Conservation (phyloP, 2,329 filamentous ascomycete genomes). For the Cadophora sp. region DNA sequence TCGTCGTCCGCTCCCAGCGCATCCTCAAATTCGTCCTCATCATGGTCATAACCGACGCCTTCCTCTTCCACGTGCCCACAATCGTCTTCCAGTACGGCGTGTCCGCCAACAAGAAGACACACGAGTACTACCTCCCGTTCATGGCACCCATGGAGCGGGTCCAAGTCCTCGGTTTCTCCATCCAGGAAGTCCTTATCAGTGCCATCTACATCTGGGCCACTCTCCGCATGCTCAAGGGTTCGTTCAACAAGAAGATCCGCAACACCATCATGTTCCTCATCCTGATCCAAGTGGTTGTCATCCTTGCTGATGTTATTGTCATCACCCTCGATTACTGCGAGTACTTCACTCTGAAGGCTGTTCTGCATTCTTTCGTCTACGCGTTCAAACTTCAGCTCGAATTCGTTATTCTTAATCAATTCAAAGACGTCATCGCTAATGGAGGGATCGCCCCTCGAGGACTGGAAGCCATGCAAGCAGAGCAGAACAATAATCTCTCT, state of each 20-base stretch:
- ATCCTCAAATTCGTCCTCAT: constrained; percentile 50
- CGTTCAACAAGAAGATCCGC: constrained; percentile 16
- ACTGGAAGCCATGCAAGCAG: constrained; percentile 8
- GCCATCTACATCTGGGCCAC: constrained; percentile 49
- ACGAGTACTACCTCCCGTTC: constrained; percentile 2
- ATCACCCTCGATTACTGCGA: constrained; percentile 12
- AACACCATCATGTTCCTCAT: constrained; percentile 18
- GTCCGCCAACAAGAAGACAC: constrained; percentile 11
- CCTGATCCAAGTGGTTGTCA: constrained; percentile 10
- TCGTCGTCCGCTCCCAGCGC: constrained; percentile 51
- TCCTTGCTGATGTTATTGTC: constrained; percentile 4
- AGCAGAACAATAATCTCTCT: constrained; percentile 9
- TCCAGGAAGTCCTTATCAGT: constrained; percentile 55
- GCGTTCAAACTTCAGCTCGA: constrained; percentile 11
- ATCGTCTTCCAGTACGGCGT: constrained; percentile 14
- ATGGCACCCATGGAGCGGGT: constrained; percentile 37
- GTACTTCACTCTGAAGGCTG: constrained; percentile 8
- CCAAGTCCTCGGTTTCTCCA: constrained; percentile 55
- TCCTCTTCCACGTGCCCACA: constrained; percentile 8
- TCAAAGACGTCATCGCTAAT: constrained; percentile 11
- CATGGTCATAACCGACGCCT: constrained; percentile 55
- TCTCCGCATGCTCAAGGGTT: constrained; percentile 20
- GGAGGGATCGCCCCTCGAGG: neutral
- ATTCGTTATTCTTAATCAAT: constrained; percentile 11
- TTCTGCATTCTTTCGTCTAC: constrained; percentile 7